Evolutionary conservation across 1,139 yeast genomes (phyloP).

Genomic region (Martiniozyma asiatica): DNA sequence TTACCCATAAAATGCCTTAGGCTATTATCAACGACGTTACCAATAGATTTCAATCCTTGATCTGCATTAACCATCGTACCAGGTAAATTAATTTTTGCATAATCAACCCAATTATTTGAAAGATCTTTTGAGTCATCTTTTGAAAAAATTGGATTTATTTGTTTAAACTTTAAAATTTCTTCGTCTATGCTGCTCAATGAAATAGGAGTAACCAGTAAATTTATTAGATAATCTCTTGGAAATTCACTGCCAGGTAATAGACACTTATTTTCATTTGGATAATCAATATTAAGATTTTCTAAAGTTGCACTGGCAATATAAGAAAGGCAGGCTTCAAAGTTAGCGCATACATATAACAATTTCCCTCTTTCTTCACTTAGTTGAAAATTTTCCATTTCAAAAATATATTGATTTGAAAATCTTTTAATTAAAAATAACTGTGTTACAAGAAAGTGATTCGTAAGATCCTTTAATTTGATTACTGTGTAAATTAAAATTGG

Average conservation of each 20-base stretch:
- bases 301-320: constrained; percentile 37
- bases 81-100: constrained; percentile 13
- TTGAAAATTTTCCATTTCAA: constrained; percentile 12
- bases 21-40: constrained; percentile 23
- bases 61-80: constrained; percentile 22
- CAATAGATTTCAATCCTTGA: constrained; percentile 23
- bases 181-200: constrained; percentile 18
- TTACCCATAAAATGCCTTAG: constrained; percentile 21
- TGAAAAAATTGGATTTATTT: constrained; percentile 6
- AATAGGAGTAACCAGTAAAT: constrained; percentile 14
- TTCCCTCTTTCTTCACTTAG: constrained; percentile 30
- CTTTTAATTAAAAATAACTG: constrained; percentile 43
- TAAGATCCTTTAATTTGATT: constrained; percentile 30
- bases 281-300: constrained; percentile 25
- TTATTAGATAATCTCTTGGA: constrained; percentile 5
- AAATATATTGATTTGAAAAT: constrained; percentile 36
- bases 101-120: constrained; percentile 7
- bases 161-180: constrained; percentile 12
- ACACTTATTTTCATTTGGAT: constrained; percentile 7
- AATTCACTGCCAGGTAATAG: constrained; percentile 4
- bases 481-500: constrained; percentile 43
- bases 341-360: constrained; percentile 46
- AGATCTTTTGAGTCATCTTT: too few species aligned
- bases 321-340: constrained; percentile 50
- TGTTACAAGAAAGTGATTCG: constrained; percentile 31